Evolutionary conservation across 345 rosid species (phyloP).

Genomic region (Aquilaria malaccensis): DNA sequence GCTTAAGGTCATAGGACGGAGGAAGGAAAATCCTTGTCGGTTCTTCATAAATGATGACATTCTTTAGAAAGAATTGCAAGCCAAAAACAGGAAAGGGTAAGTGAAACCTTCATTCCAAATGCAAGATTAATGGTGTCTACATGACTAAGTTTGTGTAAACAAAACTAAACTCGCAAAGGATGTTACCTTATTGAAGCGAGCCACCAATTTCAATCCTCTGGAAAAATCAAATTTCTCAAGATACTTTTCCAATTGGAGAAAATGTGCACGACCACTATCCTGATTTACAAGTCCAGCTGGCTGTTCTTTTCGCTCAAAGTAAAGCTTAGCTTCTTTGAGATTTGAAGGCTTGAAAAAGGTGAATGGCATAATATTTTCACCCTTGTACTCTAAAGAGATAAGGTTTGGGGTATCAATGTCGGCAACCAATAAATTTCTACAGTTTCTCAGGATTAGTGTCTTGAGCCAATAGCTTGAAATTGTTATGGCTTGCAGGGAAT

Average conservation of each 20-base stretch:
- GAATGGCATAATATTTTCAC: slow-evolving; percentile 20
- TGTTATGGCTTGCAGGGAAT: slow-evolving; percentile 11
- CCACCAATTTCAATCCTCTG: slow-evolving; percentile 23
- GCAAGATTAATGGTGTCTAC: neutral
- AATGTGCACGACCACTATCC: slow-evolving; percentile 5
- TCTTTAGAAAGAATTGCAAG: slow-evolving; percentile 11
- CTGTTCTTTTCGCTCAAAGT: slow-evolving; percentile 1
- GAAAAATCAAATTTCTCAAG: slow-evolving; percentile 19
- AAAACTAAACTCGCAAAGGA: neutral
- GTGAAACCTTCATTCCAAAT: neutral
- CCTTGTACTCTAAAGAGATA: slow-evolving; percentile 27
- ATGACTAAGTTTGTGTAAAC: neutral
- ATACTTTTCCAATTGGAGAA: slow-evolving; percentile 16
- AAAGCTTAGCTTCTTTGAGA: slow-evolving; percentile 29
- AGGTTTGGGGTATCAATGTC: slow-evolving; percentile 29
- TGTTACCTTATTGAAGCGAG: slow-evolving; percentile 18
- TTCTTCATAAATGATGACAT: slow-evolving; percentile 28
- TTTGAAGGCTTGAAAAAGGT: slow-evolving; percentile 21
- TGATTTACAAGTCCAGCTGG: neutral
- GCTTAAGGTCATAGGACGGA: slow-evolving; percentile 12
- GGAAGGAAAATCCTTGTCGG: slow-evolving; percentile 15
- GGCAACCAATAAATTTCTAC: slow-evolving; percentile 15
- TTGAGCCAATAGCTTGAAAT: slow-evolving; percentile 18
- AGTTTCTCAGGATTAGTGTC: slow-evolving; percentile 20
- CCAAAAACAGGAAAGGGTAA: neutral